phyloP scores from a whole-genome alignment of 2,329 filamentous ascomycete genomes.

The Neofusicoccum cordaticola region DNA sequence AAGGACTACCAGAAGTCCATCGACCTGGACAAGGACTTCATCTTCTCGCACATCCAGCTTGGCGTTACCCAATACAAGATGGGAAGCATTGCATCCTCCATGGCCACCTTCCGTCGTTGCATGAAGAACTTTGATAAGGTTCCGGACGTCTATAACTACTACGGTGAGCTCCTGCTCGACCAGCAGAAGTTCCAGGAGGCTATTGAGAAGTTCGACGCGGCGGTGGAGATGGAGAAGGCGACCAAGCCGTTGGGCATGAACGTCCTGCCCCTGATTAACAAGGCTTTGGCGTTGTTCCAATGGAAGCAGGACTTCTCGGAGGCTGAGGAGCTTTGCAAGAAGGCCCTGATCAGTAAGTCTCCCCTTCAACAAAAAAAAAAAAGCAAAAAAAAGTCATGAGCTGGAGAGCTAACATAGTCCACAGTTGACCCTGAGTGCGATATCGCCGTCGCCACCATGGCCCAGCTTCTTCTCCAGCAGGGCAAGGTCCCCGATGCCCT shows the following conservation, averaged over 20 bases:
- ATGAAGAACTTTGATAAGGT: conserved; percentile 98
- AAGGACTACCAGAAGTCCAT: conserved; percentile 99
- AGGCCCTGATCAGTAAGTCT: conserved; percentile 87
- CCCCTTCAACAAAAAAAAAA: neutral
- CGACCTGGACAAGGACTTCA: conserved; percentile 91
- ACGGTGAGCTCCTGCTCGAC: conserved; percentile 92
- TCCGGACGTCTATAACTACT: conserved; percentile 99
- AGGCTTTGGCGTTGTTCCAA: conserved; percentile 93
- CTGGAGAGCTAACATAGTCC: neutral
- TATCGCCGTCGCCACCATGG: conserved; percentile 98
- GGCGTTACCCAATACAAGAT: conserved; percentile 99
- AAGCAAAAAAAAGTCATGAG: neutral
- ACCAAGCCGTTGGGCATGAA: conserved; percentile 95
- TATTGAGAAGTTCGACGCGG: conserved; percentile 95
- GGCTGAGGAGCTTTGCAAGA: conserved; percentile 94
- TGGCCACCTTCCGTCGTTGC: conserved; percentile 95
- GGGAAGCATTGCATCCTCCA: conserved; percentile 94
- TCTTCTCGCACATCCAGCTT: conserved; percentile 99
- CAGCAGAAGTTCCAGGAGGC: conserved; percentile 94
- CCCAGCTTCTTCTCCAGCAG: conserved; percentile 93
- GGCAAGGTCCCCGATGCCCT: conserved; percentile 94
- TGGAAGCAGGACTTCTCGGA: conserved; percentile 97
- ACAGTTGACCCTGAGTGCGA: conserved; percentile 93
- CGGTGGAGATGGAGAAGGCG: conserved; percentile 98
- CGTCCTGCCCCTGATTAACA: conserved; percentile 96